A percentile compares a stretch with the other conserved stretches of the same genome.
These are phyloP conservation scores for Apiospora malaysiana DNA, from an alignment of 2,329 filamentous ascomycete genomes.

Conservation along the genomic window DNA sequence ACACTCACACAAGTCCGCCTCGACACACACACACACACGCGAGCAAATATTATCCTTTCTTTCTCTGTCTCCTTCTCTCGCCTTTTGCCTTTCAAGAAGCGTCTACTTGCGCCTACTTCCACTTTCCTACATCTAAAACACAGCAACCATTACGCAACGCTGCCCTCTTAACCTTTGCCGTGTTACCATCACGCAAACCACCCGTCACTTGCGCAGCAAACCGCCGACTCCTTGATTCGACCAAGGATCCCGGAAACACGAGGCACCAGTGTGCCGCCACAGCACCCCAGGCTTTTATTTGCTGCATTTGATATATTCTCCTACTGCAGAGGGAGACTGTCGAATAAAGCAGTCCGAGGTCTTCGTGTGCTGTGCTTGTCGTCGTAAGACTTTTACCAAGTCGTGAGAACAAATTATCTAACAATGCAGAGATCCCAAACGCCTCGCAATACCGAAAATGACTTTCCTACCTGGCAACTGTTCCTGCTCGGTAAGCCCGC, in stretches of 20 bases:
- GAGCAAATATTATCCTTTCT: not conserved
- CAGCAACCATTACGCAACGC: conserved; percentile 5
- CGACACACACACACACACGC: too few species aligned
- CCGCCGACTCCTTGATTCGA: not conserved
- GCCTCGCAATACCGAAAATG: conserved; percentile 62
- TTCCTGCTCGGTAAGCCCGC: conserved; percentile 76
- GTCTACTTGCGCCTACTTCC: not conserved
- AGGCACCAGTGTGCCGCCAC: conserved; percentile 16
- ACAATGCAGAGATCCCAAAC: conserved; percentile 49
- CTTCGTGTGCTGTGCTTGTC: conserved; percentile 45
- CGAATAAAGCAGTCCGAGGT: not conserved
- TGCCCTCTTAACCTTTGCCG: not conserved
- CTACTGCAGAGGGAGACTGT: not conserved
- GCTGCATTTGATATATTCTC: not conserved
- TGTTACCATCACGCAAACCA: not conserved
- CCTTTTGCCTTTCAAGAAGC: not conserved
- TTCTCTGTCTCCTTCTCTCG: too few species aligned
- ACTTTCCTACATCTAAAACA: conserved; percentile 7
- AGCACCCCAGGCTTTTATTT: not conserved
- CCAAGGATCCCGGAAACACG: not conserved
- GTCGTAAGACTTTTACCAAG: conserved; percentile 52
- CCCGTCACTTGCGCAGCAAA: conserved; percentile 6
- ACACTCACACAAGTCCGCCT: not conserved
- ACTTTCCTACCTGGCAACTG: conserved; percentile 82
- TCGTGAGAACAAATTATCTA: conserved; percentile 55